Evolutionary conservation across 768 basidiomycete species (phyloP).

Genomic region (Tylopilus plumbeoviolaceoides): DNA sequence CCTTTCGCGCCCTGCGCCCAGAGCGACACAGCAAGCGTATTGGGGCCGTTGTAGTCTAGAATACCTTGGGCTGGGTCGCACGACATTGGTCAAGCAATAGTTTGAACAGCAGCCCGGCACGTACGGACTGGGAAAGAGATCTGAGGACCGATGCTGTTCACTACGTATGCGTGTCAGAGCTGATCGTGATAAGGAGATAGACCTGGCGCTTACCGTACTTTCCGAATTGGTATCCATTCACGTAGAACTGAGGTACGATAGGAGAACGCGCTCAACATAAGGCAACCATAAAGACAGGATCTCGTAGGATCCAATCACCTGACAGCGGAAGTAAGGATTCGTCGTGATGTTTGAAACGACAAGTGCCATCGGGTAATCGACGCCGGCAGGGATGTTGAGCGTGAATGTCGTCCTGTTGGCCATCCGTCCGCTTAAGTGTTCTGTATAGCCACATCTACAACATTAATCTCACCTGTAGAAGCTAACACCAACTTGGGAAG

Average conservation of each 20-base stretch:
- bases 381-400: conserved; percentile 40
- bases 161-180: conserved; percentile 9
- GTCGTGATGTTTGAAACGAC: conserved; percentile 42
- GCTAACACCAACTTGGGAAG: conserved; percentile 40
- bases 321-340: conserved; percentile 40
- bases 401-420: conserved; percentile 33
- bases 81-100: conserved; percentile 4
- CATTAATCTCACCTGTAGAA: conserved; percentile 39
- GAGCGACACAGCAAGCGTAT: conserved; percentile 46
- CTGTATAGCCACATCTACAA: background rate
- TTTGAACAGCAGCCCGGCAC: background rate
- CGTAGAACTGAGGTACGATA: conserved; percentile 16
- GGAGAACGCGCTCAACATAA: background rate
- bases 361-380: conserved; percentile 47
- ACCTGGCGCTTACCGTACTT: conserved; percentile 19
- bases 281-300: background rate
- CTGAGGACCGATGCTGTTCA: conserved; percentile 25
- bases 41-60: conserved; percentile 43
- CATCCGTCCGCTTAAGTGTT: background rate
- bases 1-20: conserved; percentile 42
- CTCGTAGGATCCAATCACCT: conserved; percentile 19
- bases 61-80: conserved; percentile 42
- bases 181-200: too few species aligned
- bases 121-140: conserved; percentile 25
- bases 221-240: conserved; percentile 27